phyloP scores from a whole-genome alignment of 805 yeast genomes.

The Brettanomyces nanus region DNA sequence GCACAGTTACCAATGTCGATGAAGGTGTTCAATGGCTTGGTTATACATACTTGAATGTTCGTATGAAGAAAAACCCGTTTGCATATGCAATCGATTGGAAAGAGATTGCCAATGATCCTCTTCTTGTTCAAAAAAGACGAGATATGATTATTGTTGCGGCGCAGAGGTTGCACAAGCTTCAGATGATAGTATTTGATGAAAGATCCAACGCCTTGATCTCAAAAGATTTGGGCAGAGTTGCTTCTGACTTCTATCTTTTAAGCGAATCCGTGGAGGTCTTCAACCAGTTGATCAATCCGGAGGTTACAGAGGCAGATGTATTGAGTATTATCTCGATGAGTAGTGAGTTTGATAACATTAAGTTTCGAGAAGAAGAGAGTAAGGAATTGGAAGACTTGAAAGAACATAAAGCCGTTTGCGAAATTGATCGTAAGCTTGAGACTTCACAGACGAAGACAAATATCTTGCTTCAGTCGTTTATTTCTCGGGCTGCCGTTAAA shows the following conservation, averaged over 20 bases:
- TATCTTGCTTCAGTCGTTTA: slow-evolving; percentile 77
- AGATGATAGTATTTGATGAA: slow-evolving; percentile 92
- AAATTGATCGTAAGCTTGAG: slow-evolving; percentile 69
- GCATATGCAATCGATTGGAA: slow-evolving; percentile 87
- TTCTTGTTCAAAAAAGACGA: slow-evolving; percentile 62
- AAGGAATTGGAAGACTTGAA: slow-evolving; percentile 57
- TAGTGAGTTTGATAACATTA: slow-evolving; percentile 86
- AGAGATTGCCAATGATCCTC: slow-evolving; percentile 77
- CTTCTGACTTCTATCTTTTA: slow-evolving; percentile 85
- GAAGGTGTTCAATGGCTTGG: slow-evolving; percentile 99
- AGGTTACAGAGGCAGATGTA: slow-evolving; percentile 88
- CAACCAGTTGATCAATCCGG: slow-evolving; percentile 74
- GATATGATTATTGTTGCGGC: slow-evolving; percentile 77
- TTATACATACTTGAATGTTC: slow-evolving; percentile 84
- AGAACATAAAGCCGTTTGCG: slow-evolving; percentile 56
- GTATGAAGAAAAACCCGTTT: slow-evolving; percentile 93
- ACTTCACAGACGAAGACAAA: slow-evolving; percentile 83
- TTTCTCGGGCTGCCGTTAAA: slow-evolving; percentile 62
- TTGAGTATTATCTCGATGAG: slow-evolving; percentile 85
- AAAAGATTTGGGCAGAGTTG: slow-evolving; percentile 88
- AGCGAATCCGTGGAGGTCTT: slow-evolving; percentile 84
- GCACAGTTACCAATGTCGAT: slow-evolving; percentile 88
- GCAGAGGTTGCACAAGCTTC: slow-evolving; percentile 69
- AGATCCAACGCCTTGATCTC: slow-evolving; percentile 68
- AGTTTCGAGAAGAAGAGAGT: slow-evolving; percentile 81